Conservation (phyloP, 805 yeast genomes). For the Danielia oregonensis region DNA sequence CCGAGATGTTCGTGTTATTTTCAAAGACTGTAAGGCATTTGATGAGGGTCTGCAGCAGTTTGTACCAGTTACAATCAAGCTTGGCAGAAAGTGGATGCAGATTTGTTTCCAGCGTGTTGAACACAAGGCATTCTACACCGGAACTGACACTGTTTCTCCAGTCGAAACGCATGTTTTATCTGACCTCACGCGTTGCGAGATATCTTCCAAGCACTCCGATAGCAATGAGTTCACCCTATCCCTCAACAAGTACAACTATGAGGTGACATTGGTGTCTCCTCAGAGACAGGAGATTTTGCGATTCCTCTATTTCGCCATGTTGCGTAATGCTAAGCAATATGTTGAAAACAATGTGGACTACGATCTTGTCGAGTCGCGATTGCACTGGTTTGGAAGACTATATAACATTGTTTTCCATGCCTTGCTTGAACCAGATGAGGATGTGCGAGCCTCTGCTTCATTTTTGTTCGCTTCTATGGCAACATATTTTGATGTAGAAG, state of each 20-base stretch:
- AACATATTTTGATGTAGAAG: constrained; percentile 53
- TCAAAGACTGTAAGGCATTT: constrained; percentile 21
- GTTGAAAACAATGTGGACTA: constrained; percentile 35
- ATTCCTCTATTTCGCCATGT: constrained; percentile 61
- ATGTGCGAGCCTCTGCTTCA: constrained; percentile 61
- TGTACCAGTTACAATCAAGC: constrained; percentile 57
- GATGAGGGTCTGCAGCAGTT: constrained; percentile 28
- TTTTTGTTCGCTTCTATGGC: constrained; percentile 59
- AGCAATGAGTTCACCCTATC: constrained; percentile 33
- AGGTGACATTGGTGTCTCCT: constrained; percentile 28
- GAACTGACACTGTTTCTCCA: constrained; percentile 28
- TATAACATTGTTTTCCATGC: constrained; percentile 67
- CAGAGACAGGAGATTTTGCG: constrained; percentile 61
- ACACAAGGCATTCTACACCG: constrained; percentile 18
- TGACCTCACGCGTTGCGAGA: constrained; percentile 36
- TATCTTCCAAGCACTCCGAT: constrained; percentile 19
- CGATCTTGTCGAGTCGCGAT: constrained; percentile 40
- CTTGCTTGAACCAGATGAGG: constrained; percentile 53
- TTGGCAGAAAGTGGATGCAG: constrained; percentile 70
- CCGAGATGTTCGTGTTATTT: constrained; percentile 34
- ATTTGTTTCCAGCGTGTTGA: constrained; percentile 24
- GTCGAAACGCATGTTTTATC: constrained; percentile 31
- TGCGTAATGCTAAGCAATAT: constrained; percentile 43
- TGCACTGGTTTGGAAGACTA: constrained; percentile 52
- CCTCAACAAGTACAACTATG: constrained; percentile 22